These are phyloP conservation scores for Alternaria triticina DNA, from an alignment of 2,329 filamentous ascomycete species.

Conservation along the genomic window DNA sequence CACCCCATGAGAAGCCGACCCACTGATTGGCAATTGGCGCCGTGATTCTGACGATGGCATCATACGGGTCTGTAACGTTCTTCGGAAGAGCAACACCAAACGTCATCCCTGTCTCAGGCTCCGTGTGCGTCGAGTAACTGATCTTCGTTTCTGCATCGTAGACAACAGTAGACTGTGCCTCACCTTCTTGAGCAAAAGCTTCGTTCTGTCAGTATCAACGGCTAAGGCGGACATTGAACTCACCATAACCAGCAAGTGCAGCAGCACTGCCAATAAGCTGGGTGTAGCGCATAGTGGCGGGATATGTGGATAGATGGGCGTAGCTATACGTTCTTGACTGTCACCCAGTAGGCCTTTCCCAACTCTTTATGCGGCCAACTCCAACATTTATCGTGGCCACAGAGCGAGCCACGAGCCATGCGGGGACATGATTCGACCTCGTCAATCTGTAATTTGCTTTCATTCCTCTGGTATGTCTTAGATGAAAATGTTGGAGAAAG, in stretches of 20 bases:
- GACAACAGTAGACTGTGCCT: constrained; percentile 36
- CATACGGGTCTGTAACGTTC: constrained; percentile 37
- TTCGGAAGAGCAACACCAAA: constrained; percentile 42
- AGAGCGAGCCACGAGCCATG: constrained; percentile 14
- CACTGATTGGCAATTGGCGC: constrained; percentile 33
- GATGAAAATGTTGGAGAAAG: constrained; percentile 31
- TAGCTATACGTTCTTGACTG: constrained; percentile 8
- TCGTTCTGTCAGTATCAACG: constrained; percentile 13
- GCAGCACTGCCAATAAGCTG: constrained; percentile 35
- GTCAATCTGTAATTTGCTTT: constrained; percentile 24
- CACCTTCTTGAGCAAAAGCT: constrained; percentile 40
- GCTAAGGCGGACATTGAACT: neutral
- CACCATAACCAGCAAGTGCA: constrained; percentile 36
- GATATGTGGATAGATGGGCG: constrained; percentile 1
- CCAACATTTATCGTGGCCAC: constrained; percentile 15
- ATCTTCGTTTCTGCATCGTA: constrained; percentile 41
- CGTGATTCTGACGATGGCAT: constrained; percentile 40
- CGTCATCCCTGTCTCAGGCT: constrained; percentile 35
- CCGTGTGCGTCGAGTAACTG: constrained; percentile 39
- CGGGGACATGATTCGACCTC: constrained; percentile 15
- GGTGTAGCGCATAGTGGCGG: constrained; percentile 35
- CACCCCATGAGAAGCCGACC: constrained; percentile 43
- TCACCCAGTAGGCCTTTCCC: constrained; percentile 3
- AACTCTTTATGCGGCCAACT: constrained; percentile 32
- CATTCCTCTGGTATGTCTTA: constrained; percentile 32